Evolutionary conservation across 352 stramenopile genomes (phyloP).

Genomic region (Phytophthora pisi): DNA sequence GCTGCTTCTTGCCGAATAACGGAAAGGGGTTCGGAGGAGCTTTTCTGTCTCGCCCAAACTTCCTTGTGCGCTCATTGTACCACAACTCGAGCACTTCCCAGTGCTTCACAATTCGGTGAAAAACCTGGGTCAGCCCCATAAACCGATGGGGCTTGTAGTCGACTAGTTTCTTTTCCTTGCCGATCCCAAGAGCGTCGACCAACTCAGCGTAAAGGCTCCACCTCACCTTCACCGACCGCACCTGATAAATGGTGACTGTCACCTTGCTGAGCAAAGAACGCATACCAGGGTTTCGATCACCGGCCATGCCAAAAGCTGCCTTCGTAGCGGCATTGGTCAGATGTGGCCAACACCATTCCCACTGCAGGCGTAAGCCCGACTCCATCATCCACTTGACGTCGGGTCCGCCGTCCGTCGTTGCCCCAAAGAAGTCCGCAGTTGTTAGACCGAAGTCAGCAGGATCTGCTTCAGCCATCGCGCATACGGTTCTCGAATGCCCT

Average conservation of each 20-base stretch:
- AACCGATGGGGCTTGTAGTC: conserved; percentile 12
- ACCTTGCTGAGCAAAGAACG: conserved; percentile 3
- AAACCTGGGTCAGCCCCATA: conserved; percentile 2
- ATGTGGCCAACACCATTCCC: conserved; percentile 3
- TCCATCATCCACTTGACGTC: conserved; percentile 10
- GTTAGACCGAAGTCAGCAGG: conserved; percentile 5
- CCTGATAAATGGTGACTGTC: conserved; percentile 5
- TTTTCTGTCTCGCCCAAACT: neutral
- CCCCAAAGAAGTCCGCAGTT: neutral
- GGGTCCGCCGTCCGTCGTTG: neutral
- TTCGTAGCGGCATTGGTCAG: conserved; percentile 11
- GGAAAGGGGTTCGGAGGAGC: neutral
- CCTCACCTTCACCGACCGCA: conserved; percentile 2
- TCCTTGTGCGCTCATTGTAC: conserved; percentile 4
- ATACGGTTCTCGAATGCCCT: conserved; percentile 4
- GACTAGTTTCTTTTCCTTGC: conserved; percentile 10
- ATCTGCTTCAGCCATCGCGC: conserved; percentile 3
- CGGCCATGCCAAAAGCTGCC: conserved; percentile 2
- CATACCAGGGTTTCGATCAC: conserved; percentile 3
- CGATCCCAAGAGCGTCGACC: neutral
- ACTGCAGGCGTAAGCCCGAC: neutral
- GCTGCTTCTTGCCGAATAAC: neutral
- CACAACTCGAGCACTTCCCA: conserved; percentile 3
- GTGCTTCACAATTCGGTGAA: conserved; percentile 9
- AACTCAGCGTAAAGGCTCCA: conserved; percentile 4